Base-by-base conservation (phyloP, 768 basidiomycete genomes). In the Suillus bovinus region DNA sequence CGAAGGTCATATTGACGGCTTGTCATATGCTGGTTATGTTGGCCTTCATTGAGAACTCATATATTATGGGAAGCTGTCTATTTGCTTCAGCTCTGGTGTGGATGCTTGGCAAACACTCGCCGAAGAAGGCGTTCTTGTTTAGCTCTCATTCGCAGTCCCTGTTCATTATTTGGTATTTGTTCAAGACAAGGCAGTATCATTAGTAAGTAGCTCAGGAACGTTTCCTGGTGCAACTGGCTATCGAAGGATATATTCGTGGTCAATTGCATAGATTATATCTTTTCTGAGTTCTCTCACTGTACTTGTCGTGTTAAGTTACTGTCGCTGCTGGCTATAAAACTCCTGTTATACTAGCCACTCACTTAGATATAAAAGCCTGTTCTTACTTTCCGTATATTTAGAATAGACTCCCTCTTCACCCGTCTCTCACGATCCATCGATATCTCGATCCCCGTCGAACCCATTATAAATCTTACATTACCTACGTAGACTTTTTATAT, bases 21-120 rank as follows among this genome's bases (percentile, higher is more conserved):
- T 49, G 47, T 49, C 47, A 49, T 7, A 49, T 49, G 24, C 47
- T 49, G 16, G 47, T 49, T 27, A 49, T 49, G 47, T 49, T 27
- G 47, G 47, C 47, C 14, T 49, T 49, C 47, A 49, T 49, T 24
- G 24, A 49, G 27, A 49, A 49, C 7, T 0, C 24, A 27, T 49
- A 49, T 24, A 49, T 49, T 14, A 49, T 4, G 24, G 24, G 24
- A 14, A 49, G 47, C 14, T 27, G 47, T 24, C 7, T 27, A 27
- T 27, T 27, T 8, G 46, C 46, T 7, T 16, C 14, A 47, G 24
- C 7, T 24, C 2, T 49, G 24, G 47, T 49, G 24, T 49, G 47
- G 47, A 49, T 49, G 14, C 47, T 49, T 6, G 47, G 24, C 14
- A 4, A 16, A 27, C 3, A 49, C 14, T 49, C 24, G 24, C 47